Evolutionary conservation across 805 yeast genomes (phyloP).

Genomic region (Monosporozyma yasuniensis): DNA sequence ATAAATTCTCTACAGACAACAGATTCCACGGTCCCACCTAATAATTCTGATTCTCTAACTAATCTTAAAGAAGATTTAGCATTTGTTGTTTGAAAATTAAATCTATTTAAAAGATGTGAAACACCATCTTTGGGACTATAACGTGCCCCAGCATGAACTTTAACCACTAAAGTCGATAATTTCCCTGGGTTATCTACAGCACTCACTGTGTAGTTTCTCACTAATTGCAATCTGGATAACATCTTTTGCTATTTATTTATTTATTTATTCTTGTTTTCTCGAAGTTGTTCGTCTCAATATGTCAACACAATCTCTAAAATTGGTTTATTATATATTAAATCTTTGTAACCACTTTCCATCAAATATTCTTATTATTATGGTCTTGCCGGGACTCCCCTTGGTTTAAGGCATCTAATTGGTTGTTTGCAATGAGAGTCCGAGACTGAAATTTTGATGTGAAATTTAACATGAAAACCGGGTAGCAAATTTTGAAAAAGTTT

Average conservation of each 20-base stretch:
- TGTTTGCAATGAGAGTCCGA: too few relatives aligned
- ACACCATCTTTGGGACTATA: conserved; percentile 62
- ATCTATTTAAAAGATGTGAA: conserved; percentile 77
- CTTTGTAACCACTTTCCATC: neutral
- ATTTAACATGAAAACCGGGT: too few relatives aligned
- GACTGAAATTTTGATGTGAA: too few relatives aligned
- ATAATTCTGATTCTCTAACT: conserved; percentile 87
- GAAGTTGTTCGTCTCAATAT: too few relatives aligned
- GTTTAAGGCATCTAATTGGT: neutral
- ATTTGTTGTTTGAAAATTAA: conserved; percentile 73
- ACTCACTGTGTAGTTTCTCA: neutral
- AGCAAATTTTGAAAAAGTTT: too few relatives aligned
- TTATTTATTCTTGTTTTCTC: too few relatives aligned
- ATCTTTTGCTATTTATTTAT: too few relatives aligned
- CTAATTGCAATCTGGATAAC: neutral
- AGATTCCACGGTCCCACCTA: conserved; percentile 75
- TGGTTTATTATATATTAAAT: too few relatives aligned
- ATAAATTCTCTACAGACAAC: conserved; percentile 76
- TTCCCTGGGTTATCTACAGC: conserved; percentile 1
- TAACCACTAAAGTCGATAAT: conserved; percentile 68
- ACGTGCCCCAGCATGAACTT: conserved; percentile 83
- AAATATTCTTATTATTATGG: too few relatives aligned
- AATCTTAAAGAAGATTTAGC: conserved; percentile 83
- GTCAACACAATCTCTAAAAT: too few relatives aligned
- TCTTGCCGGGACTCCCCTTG: too few relatives aligned